A percentile compares a stretch with the other conserved stretches of the same genome.
Conservation (phyloP, 2,329 filamentous ascomycete species). For the Hansfordia pulvinata region DNA sequence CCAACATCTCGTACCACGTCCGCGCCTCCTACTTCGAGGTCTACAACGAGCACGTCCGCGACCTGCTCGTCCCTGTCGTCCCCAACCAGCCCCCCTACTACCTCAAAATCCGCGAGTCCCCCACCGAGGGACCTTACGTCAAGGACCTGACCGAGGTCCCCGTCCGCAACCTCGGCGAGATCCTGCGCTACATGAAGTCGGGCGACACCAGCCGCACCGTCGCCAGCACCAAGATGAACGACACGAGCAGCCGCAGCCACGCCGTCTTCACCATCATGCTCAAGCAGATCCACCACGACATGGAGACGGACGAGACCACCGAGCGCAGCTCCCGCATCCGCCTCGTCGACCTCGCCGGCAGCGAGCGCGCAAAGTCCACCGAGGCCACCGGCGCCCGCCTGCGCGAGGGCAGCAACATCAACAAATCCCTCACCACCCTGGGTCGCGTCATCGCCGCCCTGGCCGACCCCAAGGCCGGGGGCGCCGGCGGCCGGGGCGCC, state of each 20-base stretch:
- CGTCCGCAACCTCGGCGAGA: constrained; percentile 74
- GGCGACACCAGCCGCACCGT: constrained; percentile 80
- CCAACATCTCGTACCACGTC: constrained; percentile 92
- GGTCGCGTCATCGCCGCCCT: constrained; percentile 92
- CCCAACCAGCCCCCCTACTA: constrained; percentile 70
- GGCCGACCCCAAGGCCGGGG: constrained; percentile 51
- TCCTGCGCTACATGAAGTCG: constrained; percentile 79
- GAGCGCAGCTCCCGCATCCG: constrained; percentile 89
- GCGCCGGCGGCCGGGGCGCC: too few relatives aligned
- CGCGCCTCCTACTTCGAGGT: constrained; percentile 98
- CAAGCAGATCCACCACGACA: constrained; percentile 95
- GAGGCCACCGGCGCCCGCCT: constrained; percentile 86
- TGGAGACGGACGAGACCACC: constrained; percentile 94
- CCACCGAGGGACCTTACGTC: constrained; percentile 89
- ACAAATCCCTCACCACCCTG: constrained; percentile 92
- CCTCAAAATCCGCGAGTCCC: constrained; percentile 93
- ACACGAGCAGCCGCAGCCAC: constrained; percentile 91
- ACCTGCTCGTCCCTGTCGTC: constrained; percentile 65
- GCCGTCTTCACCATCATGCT: constrained; percentile 97
- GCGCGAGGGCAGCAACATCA: constrained; percentile 94
- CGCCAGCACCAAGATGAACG: constrained; percentile 98
- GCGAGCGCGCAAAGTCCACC: constrained; percentile 87
- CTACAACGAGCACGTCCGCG: constrained; percentile 97
- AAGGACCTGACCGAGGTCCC: constrained; percentile 92
- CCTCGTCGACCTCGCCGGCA: constrained; percentile 87